Conservation (phyloP, 2,329 filamentous ascomycete species). For the Lecanicillium sp. region DNA sequence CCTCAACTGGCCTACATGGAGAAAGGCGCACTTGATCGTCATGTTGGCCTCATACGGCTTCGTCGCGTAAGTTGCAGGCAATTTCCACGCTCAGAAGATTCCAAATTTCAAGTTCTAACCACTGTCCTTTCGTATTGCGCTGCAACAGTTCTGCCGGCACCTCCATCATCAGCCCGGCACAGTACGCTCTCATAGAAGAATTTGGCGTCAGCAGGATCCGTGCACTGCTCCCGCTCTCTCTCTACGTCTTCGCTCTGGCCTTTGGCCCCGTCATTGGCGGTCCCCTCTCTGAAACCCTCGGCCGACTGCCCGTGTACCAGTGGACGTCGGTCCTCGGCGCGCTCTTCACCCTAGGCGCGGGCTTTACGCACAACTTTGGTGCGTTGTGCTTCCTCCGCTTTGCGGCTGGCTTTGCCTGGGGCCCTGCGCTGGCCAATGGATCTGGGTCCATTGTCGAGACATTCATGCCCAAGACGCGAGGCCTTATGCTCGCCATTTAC, state of each 20-base stretch:
- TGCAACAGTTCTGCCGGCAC: constrained; percentile 11
- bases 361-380: constrained; percentile 53
- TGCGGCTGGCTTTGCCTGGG: constrained; percentile 60
- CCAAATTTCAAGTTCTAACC: too few species aligned
- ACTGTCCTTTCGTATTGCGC: too few species aligned
- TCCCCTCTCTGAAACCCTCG: constrained; percentile 60
- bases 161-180: constrained; percentile 11
- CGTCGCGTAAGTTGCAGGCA: neutral
- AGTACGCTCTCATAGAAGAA: constrained; percentile 4
- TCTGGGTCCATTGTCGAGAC: constrained; percentile 65
- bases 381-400: constrained; percentile 67
- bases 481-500: constrained; percentile 6
- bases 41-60: neutral
- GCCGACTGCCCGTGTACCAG: constrained; percentile 63
- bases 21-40: neutral
- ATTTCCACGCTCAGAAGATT: too few species aligned
- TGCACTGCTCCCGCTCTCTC: constrained; percentile 34
- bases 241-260: constrained; percentile 68
- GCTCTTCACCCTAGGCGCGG: constrained; percentile 57
- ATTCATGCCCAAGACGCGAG: constrained; percentile 5
- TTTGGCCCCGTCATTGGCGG: constrained; percentile 75
- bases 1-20: neutral
- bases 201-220: constrained; percentile 12
- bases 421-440: constrained; percentile 67
- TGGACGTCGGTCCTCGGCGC: constrained; percentile 59